Base-by-base conservation (phyloP, 441 rosid genomes). In the Melastoma candidum region DNA sequence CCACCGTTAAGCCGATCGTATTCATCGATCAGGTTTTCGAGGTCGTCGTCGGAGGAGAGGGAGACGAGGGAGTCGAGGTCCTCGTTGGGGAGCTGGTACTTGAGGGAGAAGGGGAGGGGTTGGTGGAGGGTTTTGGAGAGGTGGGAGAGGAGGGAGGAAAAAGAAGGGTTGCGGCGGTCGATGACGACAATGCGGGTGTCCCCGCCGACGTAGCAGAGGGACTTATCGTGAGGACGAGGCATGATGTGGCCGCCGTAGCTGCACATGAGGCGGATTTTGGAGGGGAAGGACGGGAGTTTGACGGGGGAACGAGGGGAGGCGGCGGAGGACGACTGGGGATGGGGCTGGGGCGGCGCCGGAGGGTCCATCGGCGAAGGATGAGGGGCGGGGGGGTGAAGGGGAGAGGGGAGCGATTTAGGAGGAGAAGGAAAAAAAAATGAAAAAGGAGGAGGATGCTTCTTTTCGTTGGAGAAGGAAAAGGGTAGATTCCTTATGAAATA, bases 181-280 rank as follows among this genome's bases (percentile, higher is more conserved):
- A 77, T 86, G 12, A 88, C 95, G 9, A 92, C 68, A 77, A 92
- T 84, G 56, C 95, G 95, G 48, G 86, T 92, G 61, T 92, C 94
- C 9, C 98, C 98, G 64, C 97, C 97, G 36, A 82, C 75, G 72
- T 88, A 92, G 65, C 94, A 92, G 27, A 92, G 76, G 9, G 81
- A 75, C 77, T 92, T 92, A 64, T 88, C 94, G 65, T 92, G 97
- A 0, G 98, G 97, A 0, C 98, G 87, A 11, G 98, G 98, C 11
- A 88, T 81, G 68, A 92, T 92, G 48, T 85, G 92, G 12, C 97
- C 98, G 24, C 94, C 97, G 65, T 82, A 88, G 62, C 97, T 88
- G 69, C 98, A 88, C 97, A 92, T 92, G 59, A 92, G 84, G 4
- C 98, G 94, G 59, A 92, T 85, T 71, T 88, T 85, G n/a, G 92